Base-by-base conservation (phyloP, 192 early-diverging fungal species). In the Backusella tuberculispora region DNA sequence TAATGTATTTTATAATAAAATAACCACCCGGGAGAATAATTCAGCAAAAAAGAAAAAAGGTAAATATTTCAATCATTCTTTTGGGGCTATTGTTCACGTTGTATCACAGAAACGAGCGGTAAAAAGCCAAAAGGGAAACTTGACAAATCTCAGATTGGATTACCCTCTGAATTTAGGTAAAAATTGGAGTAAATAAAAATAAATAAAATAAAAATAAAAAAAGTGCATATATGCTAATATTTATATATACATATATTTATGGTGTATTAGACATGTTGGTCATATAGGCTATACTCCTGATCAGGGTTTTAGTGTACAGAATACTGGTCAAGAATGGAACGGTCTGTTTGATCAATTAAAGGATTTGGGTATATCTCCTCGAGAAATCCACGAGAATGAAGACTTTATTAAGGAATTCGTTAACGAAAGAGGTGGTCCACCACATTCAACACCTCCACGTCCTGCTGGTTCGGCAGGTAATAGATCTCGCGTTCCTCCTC, bases 321-420 rank as follows among this genome's bases (percentile, higher is more conserved):
- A 91, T 71, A 89, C 90, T 43, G 88, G 90, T 73, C 90, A 88
- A 67, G 85, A 90, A 77, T 93, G 92, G 87, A 87, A 85, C 63
- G 83, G 85, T 65, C 70, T 94, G n/a, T 88, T 94, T 73, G 88
- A 90, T 75, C 85, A 88, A 60, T 81, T 94, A 75, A 85, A 86
- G 5, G 84, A 87, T 34, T 85, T 90, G 77, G 92, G 90, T 67
- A 86, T 94, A 10, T 79, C 78, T 29, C 63, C 69, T 77, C 88
- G 91, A 29, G 88, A 90, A 63, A 88, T 92, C 50, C 83, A 84
- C 40, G 85, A 89, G 63, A 89, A 91, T 34, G 87, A 89, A 37
- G 85, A 87, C 40, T 90, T 93, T 74, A 90, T 94, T 48, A 81
- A 86, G 44, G 78, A 91, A 50, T 93, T 91, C 86, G 85, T 94